Conservation (phyloP, 1,284 basidiomycete genomes). For the Volvariella surrecta region DNA sequence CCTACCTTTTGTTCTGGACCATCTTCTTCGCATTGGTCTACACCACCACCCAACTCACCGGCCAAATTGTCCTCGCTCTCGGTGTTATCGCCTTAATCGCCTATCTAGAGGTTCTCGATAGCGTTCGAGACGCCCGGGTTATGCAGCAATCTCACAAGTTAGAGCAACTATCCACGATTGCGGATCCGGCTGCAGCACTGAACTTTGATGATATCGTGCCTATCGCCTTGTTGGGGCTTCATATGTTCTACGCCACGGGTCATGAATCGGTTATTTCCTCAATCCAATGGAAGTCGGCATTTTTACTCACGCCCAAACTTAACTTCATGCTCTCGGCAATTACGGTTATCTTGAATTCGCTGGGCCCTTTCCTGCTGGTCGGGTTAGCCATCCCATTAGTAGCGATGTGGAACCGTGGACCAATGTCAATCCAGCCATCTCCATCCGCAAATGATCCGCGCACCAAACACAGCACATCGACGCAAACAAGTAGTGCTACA, state of each 20-base stretch:
- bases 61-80: slow-evolving; percentile 70
- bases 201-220: slow-evolving; percentile 64
- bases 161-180: slow-evolving; percentile 12
- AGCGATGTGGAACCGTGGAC: slow-evolving; percentile 86
- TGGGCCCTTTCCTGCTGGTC: slow-evolving; percentile 65
- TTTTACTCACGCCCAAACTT: slow-evolving; percentile 63
- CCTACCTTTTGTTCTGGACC: slow-evolving; percentile 77
- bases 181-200: slow-evolving; percentile 31
- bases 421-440: slow-evolving; percentile 23
- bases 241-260: slow-evolving; percentile 83
- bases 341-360: slow-evolving; percentile 76
- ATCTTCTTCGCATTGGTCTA: slow-evolving; percentile 61
- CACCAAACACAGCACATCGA: too few species aligned
- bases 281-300: slow-evolving; percentile 95
- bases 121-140: slow-evolving; percentile 60
- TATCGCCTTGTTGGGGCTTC: slow-evolving; percentile 66
- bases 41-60: slow-evolving; percentile 68
- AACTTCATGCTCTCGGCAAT: slow-evolving; percentile 71
- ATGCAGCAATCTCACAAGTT: slow-evolving; percentile 27
- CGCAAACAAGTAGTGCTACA: neutral
- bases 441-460: neutral
- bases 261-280: slow-evolving; percentile 88
- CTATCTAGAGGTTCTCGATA: slow-evolving; percentile 75
- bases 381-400: slow-evolving; percentile 65
- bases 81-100: slow-evolving; percentile 58